Percentiles rank a stretch among this genome's conserved stretches.
These are phyloP conservation scores for Plantago major DNA, from an alignment of 257 asterid genomes.

Conservation along the genomic window DNA sequence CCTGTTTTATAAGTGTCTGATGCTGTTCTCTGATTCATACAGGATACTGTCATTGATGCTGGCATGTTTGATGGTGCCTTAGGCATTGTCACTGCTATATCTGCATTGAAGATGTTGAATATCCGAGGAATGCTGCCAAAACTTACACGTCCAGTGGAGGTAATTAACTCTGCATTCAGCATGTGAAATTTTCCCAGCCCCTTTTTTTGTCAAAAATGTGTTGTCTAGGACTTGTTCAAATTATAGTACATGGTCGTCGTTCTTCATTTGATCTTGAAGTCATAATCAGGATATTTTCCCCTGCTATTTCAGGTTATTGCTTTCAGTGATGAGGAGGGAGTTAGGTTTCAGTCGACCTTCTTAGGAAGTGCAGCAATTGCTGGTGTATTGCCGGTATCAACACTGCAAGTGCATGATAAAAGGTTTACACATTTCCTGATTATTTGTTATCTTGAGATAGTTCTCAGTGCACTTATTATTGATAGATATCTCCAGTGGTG, in stretches of 20 bases:
- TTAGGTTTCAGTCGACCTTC: conserved; percentile 92
- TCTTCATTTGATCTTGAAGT: too few relatives aligned
- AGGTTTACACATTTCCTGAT: conserved; percentile 44
- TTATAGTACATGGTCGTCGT: too few relatives aligned
- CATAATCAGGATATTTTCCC: too few relatives aligned
- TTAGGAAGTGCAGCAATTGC: conserved; percentile 99
- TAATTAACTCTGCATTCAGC: conserved; percentile 14
- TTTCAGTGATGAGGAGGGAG: conserved; percentile 99
- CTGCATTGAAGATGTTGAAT: conserved; percentile 81
- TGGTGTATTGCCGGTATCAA: conserved; percentile 74
- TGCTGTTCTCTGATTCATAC: conserved; percentile 20
- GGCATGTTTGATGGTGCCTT: conserved; percentile 87
- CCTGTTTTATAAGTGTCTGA: too few relatives aligned
- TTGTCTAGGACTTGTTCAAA: too few relatives aligned
- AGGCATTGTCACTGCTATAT: conserved; percentile 70
- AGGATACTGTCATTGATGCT: conserved; percentile 98
- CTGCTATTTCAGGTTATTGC: conserved; percentile 64
- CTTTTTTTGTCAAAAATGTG: too few relatives aligned
- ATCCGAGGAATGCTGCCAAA: conserved; percentile 49
- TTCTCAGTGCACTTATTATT: conserved; percentile 23
- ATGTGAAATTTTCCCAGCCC: too few relatives aligned
- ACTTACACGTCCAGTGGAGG: conserved; percentile 87
- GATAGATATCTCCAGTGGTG: conserved; percentile 66
- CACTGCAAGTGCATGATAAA: conserved; percentile 71
- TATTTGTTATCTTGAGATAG: conserved; percentile 3